These are phyloP conservation scores for Cordyceps cicadae DNA, from an alignment of 2,329 filamentous ascomycete species.

Conservation along the genomic window DNA sequence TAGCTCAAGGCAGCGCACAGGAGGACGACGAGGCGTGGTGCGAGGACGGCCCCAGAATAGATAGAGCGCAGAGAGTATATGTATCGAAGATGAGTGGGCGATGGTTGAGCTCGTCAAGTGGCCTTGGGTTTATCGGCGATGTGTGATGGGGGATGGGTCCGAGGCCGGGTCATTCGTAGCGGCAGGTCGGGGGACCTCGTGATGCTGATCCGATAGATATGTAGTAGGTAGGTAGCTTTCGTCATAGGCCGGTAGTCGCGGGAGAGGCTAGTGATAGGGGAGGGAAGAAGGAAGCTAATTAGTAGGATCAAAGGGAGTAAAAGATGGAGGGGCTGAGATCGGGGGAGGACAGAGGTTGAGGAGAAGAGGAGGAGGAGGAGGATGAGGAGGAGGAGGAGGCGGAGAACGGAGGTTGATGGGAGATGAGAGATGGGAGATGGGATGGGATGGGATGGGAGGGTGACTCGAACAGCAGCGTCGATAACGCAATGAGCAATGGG, in stretches of 20 bases:
- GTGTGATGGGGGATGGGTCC: slow-evolving; percentile 8
- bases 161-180: slow-evolving; percentile 12
- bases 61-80: background rate
- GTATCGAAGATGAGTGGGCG: background rate
- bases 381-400: background rate
- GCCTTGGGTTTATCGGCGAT: background rate
- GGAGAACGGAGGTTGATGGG: slow-evolving; percentile 4
- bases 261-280: background rate
- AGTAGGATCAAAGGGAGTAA: background rate
- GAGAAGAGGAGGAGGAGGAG: background rate
- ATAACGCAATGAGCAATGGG: slow-evolving; percentile 10
- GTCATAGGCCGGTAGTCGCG: slow-evolving; percentile 9
- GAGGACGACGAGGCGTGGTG: background rate
- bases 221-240: background rate
- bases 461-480: slow-evolving; percentile 9
- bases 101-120: slow-evolving; percentile 9
- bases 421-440: slow-evolving; percentile 8
- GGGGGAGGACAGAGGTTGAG: background rate
- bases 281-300: background rate
- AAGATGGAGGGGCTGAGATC: background rate
- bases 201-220: slow-evolving; percentile 5
- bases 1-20: background rate
- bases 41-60: background rate
- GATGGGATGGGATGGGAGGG: background rate
- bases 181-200: slow-evolving; percentile 9